Conservation (phyloP, 1,284 basidiomycete genomes). For the Sporisorium scitamineum region DNA sequence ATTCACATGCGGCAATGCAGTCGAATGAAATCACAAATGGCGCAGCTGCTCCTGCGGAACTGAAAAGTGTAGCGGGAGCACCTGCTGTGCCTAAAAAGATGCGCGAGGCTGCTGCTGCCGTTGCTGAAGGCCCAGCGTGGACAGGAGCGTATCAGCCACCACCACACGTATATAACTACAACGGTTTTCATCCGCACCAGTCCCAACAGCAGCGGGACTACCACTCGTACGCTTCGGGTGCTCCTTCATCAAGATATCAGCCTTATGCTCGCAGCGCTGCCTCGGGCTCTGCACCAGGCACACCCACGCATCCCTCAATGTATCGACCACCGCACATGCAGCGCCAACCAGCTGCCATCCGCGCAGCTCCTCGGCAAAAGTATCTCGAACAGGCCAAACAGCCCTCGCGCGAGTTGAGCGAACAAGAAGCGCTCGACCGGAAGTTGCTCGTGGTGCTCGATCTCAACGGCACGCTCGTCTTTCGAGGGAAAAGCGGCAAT, state of each 20-base stretch:
- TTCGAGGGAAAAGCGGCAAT: constrained; percentile 72
- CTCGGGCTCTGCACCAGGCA: not conserved
- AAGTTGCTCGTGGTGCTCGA: constrained; percentile 78
- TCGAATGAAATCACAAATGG: not conserved
- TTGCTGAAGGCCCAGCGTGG: not conserved
- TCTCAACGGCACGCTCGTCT: constrained; percentile 84
- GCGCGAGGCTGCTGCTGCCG: constrained; percentile 17
- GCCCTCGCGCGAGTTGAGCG: constrained; percentile 7
- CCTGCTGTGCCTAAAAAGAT: constrained; percentile 31
- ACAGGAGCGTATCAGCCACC: not conserved
- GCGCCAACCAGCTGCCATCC: constrained; percentile 21
- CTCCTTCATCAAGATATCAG: constrained; percentile 4
- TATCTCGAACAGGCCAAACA: constrained; percentile 29
- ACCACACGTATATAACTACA: constrained; percentile 8
- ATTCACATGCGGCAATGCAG: not conserved
- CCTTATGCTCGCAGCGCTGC: constrained; percentile 7
- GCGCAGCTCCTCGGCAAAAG: constrained; percentile 19
- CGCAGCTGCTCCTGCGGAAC: not conserved
- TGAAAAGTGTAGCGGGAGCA: constrained; percentile 5
- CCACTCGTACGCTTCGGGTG: not conserved
- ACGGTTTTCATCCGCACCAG: not conserved
- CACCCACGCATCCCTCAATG: not conserved
- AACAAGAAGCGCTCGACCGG: constrained; percentile 15
- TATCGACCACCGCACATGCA: constrained; percentile 3
- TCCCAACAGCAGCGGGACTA: constrained; percentile 19